A percentile compares a stretch with the other conserved stretches of the same genome.
These are phyloP conservation scores for Ploettnerulaceae sp. DNA, from an alignment of 2,329 filamentous ascomycete species.

Conservation along the genomic window DNA sequence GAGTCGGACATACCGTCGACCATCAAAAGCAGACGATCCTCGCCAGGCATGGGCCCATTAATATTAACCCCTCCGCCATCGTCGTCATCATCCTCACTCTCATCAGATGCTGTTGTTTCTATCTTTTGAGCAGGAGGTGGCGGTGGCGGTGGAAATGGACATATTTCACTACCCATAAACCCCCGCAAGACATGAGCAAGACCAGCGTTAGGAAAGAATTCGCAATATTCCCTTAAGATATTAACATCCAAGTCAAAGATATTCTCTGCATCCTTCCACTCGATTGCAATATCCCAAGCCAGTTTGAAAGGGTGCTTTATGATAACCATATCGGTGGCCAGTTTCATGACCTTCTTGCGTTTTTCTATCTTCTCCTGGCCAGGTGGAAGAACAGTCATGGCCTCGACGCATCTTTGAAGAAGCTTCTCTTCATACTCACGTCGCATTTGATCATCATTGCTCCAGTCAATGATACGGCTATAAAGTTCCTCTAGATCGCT, in stretches of 20 bases:
- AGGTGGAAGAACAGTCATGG: constrained; percentile 61
- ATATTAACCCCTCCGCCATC: constrained; percentile 49
- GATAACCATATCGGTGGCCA: constrained; percentile 90
- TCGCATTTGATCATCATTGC: constrained; percentile 75
- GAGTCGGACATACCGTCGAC: constrained; percentile 61
- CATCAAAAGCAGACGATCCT: constrained; percentile 79
- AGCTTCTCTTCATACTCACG: constrained; percentile 88
- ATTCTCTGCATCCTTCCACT: constrained; percentile 78
- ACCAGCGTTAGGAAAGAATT: constrained; percentile 79
- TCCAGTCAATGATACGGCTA: constrained; percentile 83
- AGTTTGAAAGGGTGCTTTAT: constrained; percentile 87
- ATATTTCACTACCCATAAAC: constrained; percentile 77
- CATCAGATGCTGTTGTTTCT: constrained; percentile 40
- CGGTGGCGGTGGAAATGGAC: constrained; percentile 57
- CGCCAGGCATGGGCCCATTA: constrained; percentile 59
- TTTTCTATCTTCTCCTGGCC: constrained; percentile 64
- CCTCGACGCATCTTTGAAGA: constrained; percentile 73
- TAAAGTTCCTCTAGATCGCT: constrained; percentile 81
- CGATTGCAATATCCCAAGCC: constrained; percentile 86
- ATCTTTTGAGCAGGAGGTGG: constrained; percentile 10
- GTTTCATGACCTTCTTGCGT: constrained; percentile 65
- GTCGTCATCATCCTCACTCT: constrained; percentile 52
- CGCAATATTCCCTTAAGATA: constrained; percentile 74
- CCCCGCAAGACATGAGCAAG: constrained; percentile 76
- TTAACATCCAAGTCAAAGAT: constrained; percentile 73